A percentile compares a stretch with the other conserved stretches of the same genome.
phyloP scores from a whole-genome alignment of 306 rosid genomes.

The Sechiopsis laciniata region DNA sequence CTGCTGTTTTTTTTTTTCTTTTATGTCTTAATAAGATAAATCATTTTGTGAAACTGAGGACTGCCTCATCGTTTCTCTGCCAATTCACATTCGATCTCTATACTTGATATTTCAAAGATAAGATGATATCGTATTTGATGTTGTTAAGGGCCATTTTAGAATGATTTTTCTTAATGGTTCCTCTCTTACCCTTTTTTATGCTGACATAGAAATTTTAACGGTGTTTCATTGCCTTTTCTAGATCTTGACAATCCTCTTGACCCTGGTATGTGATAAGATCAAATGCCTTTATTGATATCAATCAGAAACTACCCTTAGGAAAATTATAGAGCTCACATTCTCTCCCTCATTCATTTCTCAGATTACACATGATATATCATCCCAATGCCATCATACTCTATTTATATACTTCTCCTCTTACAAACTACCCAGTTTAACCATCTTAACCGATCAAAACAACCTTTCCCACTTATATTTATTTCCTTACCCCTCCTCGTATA shows the following conservation, averaged over 20 bases:
- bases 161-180: background rate
- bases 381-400: too few relatives aligned
- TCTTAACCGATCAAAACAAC: too few relatives aligned
- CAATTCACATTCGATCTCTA: background rate
- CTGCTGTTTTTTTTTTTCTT: background rate
- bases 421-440: too few relatives aligned
- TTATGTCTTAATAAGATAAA: background rate
- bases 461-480: too few relatives aligned
- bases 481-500: too few relatives aligned
- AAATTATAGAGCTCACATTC: too few relatives aligned
- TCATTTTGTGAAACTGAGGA: slow-evolving; percentile 5
- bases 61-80: background rate
- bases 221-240: background rate
- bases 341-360: too few relatives aligned
- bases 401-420: too few relatives aligned
- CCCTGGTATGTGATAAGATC: background rate
- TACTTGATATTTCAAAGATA: background rate
- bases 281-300: too few relatives aligned
- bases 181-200: background rate
- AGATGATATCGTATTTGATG: too few relatives aligned
- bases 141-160: background rate
- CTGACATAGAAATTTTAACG: background rate
- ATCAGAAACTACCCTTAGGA: too few relatives aligned
- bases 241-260: slow-evolving; percentile 9
- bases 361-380: too few relatives aligned